These are phyloP conservation scores for Tylopilus balloui DNA, from an alignment of 768 basidiomycete genomes.

Conservation along the genomic window DNA sequence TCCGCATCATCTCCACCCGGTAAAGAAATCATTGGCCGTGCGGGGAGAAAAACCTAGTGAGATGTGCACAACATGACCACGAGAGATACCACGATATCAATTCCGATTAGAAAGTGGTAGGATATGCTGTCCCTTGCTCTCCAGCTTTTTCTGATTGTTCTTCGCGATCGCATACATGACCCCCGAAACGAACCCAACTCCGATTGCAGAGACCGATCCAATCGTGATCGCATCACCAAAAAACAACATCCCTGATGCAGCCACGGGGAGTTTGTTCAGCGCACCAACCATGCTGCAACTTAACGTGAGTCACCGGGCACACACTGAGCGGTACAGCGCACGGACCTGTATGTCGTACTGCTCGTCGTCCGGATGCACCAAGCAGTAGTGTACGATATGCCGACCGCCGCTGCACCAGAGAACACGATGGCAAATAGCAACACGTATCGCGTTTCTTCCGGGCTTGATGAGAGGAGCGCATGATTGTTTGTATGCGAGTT, in stretches of 20 bases:
- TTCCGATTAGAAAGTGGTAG: constrained; percentile 62
- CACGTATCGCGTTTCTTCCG: constrained; percentile 69
- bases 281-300: constrained; percentile 86
- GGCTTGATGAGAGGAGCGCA: constrained; percentile 45
- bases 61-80: not conserved
- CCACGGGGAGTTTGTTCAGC: constrained; percentile 95
- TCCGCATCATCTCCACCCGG: constrained; percentile 14
- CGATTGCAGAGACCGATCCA: constrained; percentile 84
- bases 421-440: constrained; percentile 87
- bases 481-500: not conserved
- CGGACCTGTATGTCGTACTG: constrained; percentile 95
- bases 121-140: constrained; percentile 53
- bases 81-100: constrained; percentile 20
- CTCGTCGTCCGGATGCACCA: constrained; percentile 97
- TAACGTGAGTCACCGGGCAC: constrained; percentile 6
- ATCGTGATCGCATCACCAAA: constrained; percentile 87
- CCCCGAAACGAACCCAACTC: constrained; percentile 87
- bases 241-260: constrained; percentile 97
- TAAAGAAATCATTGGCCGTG: not conserved
- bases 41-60: not conserved
- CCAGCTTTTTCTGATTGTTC: constrained; percentile 83
- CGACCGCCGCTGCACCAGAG: constrained; percentile 96
- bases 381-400: constrained; percentile 96
- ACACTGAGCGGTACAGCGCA: not conserved
- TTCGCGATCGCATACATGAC: constrained; percentile 91